Evolutionary conservation across 2,329 filamentous ascomycete genomes (phyloP), one percentile per base, ranked within the genome.

Genomic region (Trichoderma koningiopsis): DNA sequence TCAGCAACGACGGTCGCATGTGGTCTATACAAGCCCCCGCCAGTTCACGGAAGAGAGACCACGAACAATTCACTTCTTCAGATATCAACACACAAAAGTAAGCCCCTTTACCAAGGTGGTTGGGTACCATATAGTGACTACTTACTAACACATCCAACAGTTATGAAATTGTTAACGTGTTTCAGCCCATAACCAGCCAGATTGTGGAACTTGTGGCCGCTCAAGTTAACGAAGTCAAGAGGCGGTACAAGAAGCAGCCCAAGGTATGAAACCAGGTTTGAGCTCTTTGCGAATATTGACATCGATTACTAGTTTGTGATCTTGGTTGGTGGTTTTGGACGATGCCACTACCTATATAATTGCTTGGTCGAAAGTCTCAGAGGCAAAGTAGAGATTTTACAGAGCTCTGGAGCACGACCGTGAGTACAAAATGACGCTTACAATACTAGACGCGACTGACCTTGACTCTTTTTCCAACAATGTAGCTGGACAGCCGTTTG

Each of bases 241-340:
- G 7, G 0, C 76, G 75, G 14, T 70, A 73, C 2, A 40, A 37
- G 0, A 49, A 68, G 0, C 0, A 33, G 3, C 77, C 79, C 2
- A 79, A 77, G 71, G 79, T 80, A 58, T 40, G 58, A 8, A 8
- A 3, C 1, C 8, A n/a, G 4, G 10, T 1, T 6, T 24, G 4
- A n/a, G n/a, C n/a, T n/a, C n/a, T n/a, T n/a, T n/a, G n/a, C n/a
- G n/a, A n/a, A n/a, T n/a, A n/a, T n/a, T n/a, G n/a, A n/a, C n/a
- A n/a, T n/a, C n/a, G n/a, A 5, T 5, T 22, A 3, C 5, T 29
- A 82, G 81, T 79, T 77, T 29, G 64, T 83, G 5, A 74, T 82
- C 1, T 74, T 83, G 0, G 81, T 79, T 0, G 81, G 82, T 0
- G 82, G 81, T 0, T 79, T 83, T 5, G 81, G 82, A 0, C 71